Percentiles rank a stretch among this genome's conserved stretches.
These are phyloP conservation scores for Paramecium tetraurelia DNA, from an alignment of 73 alveolate genomes.

Conservation along the genomic window DNA sequence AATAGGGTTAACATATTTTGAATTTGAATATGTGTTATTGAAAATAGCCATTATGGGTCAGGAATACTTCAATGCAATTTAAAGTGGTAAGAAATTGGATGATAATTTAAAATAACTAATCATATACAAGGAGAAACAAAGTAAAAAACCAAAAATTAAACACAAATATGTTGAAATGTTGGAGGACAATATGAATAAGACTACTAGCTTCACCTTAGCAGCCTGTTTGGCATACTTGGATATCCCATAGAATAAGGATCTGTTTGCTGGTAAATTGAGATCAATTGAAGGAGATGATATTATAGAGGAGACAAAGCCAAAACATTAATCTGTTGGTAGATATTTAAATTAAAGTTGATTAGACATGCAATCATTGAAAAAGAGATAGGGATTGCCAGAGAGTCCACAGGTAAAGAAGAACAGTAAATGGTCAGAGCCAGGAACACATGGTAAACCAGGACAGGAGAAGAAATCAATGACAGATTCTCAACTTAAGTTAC, in stretches of 20 bases:
- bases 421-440: neutral
- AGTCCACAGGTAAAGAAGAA: neutral
- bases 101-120: neutral
- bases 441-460: neutral
- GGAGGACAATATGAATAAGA: constrained; percentile 1
- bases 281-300: neutral
- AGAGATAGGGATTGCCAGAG: constrained; percentile 26
- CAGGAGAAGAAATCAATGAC: neutral
- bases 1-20: constrained; percentile 22
- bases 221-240: constrained; percentile 16
- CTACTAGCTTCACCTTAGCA: neutral
- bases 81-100: neutral
- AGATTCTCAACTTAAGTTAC: neutral
- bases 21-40: constrained; percentile 20
- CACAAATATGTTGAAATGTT: neutral
- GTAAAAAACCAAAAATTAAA: neutral
- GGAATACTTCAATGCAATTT: neutral
- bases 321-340: constrained; percentile 16
- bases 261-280: constrained; percentile 42
- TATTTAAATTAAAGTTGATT: neutral
- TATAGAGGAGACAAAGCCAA: neutral
- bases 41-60: neutral
- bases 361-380: neutral
- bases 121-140: neutral
- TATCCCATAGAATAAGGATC: constrained; percentile 1